Conservation (phyloP, 2,329 filamentous ascomycete genomes). For the Penicillium sp. region DNA sequence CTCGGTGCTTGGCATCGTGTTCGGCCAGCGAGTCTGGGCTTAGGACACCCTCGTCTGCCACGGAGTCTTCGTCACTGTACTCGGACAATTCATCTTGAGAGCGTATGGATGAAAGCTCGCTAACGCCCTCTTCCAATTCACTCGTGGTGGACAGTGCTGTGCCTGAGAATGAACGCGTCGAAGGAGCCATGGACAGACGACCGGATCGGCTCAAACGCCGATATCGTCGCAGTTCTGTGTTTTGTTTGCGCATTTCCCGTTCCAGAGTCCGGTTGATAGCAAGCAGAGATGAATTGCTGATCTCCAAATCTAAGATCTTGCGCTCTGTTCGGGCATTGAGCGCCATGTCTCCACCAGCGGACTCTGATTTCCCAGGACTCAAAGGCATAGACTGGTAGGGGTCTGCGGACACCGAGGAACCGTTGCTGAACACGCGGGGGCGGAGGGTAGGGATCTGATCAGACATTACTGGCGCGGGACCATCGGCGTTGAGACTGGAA, state of each 20-base stretch:
- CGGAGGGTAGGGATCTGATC: slow-evolving; percentile 30
- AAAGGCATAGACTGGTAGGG: slow-evolving; percentile 51
- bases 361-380: slow-evolving; percentile 48
- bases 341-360: slow-evolving; percentile 62
- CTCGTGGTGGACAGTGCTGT: slow-evolving; percentile 47
- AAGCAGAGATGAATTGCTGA: slow-evolving; percentile 89
- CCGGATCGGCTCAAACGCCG: slow-evolving; percentile 81
- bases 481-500: slow-evolving; percentile 23
- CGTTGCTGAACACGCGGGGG: slow-evolving; percentile 36
- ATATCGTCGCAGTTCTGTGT: slow-evolving; percentile 79
- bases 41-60: slow-evolving; percentile 38
- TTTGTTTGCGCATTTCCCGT: slow-evolving; percentile 86
- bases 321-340: slow-evolving; percentile 82
- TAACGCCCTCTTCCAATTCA: slow-evolving; percentile 41
- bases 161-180: slow-evolving; percentile 47
- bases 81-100: slow-evolving; percentile 41
- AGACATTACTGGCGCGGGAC: slow-evolving; percentile 19
- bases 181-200: slow-evolving; percentile 60
- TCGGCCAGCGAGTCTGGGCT: slow-evolving; percentile 36
- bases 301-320: slow-evolving; percentile 94
- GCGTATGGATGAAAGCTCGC: slow-evolving; percentile 29
- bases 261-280: slow-evolving; percentile 94
- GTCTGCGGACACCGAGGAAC: slow-evolving; percentile 36
- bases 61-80: slow-evolving; percentile 39
- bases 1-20: slow-evolving; percentile 54